phyloP scores from a whole-genome alignment of 2,329 filamentous ascomycete species.

The Phoma sp. region DNA sequence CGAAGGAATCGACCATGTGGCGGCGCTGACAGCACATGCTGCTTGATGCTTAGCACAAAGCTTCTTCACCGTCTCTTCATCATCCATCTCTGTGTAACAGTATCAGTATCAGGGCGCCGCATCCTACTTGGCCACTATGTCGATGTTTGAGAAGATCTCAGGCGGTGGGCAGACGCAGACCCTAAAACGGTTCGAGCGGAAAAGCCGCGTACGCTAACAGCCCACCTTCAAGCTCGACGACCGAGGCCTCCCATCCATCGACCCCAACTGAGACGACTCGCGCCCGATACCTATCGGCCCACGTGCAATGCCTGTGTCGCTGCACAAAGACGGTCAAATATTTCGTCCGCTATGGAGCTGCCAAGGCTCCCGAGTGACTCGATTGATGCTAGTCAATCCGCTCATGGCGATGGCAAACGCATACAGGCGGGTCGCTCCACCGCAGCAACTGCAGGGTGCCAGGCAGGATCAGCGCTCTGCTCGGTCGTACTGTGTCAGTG shows the following conservation, averaged over 20 bases:
- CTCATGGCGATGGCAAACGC: constrained; percentile 1
- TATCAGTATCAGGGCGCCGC: background rate
- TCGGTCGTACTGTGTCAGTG: background rate
- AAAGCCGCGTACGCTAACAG: constrained; percentile 3
- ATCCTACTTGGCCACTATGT: background rate
- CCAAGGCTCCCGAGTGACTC: constrained; percentile 7
- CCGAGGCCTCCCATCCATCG: background rate
- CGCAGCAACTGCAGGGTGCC: constrained; percentile 2
- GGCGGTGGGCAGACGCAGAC: constrained; percentile 3
- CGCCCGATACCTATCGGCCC: constrained; percentile 12
- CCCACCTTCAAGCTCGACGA: background rate
- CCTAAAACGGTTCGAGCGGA: background rate
- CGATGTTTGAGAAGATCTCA: constrained; percentile 1
- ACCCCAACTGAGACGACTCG: constrained; percentile 17
- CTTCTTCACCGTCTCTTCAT: background rate
- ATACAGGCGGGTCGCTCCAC: constrained; percentile 12
- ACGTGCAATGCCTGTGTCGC: constrained; percentile 20
- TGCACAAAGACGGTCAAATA: background rate
- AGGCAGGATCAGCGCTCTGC: background rate
- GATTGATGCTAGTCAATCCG: constrained; percentile 7
- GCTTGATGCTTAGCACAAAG: constrained; percentile 5
- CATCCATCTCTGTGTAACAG: constrained; percentile 3
- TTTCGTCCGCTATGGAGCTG: constrained; percentile 4
- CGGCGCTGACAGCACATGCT: constrained; percentile 1
- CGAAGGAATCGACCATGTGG: constrained; percentile 1